These are phyloP conservation scores for Scheffersomyces lignosus DNA, from an alignment of 805 yeast genomes.

Conservation along the genomic window DNA sequence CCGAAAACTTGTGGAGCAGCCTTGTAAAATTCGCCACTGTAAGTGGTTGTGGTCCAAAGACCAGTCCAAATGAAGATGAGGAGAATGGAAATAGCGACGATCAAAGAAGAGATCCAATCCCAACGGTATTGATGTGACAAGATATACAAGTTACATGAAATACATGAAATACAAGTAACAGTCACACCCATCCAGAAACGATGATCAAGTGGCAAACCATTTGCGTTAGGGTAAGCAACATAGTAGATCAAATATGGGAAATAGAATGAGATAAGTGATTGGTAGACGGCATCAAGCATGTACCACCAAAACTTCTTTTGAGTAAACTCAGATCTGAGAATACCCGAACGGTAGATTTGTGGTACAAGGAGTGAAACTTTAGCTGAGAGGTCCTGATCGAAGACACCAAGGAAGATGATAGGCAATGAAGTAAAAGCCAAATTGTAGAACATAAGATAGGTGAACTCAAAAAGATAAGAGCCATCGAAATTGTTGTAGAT, in stretches of 20 bases:
- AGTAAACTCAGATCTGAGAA: conserved; percentile 63
- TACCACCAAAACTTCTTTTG: conserved; percentile 58
- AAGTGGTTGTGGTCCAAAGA: conserved; percentile 59
- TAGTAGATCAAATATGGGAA: conserved; percentile 62
- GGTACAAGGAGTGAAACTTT: conserved; percentile 67
- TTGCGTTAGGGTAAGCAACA: conserved; percentile 40
- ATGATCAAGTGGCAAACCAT: conserved; percentile 63
- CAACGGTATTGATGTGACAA: conserved; percentile 69
- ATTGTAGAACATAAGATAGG: conserved; percentile 75
- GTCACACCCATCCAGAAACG: conserved; percentile 71
- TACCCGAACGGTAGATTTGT: conserved; percentile 67
- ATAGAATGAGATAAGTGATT: conserved; percentile 66
- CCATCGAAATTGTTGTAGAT: conserved; percentile 70
- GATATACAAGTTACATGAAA: conserved; percentile 66
- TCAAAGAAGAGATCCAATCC: conserved; percentile 67
- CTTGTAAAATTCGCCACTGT: conserved; percentile 60
- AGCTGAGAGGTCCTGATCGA: conserved; percentile 76
- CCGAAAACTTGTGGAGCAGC: conserved; percentile 67
- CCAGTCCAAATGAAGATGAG: conserved; percentile 76
- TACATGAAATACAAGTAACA: conserved; percentile 59
- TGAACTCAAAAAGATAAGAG: conserved; percentile 73
- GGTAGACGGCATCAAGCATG: conserved; percentile 70
- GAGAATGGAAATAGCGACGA: conserved; percentile 54
- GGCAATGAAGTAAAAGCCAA: conserved; percentile 81
- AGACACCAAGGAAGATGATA: conserved; percentile 66